Evolutionary conservation across 768 basidiomycete species (phyloP).

Genomic region (Suillus decipiens): DNA sequence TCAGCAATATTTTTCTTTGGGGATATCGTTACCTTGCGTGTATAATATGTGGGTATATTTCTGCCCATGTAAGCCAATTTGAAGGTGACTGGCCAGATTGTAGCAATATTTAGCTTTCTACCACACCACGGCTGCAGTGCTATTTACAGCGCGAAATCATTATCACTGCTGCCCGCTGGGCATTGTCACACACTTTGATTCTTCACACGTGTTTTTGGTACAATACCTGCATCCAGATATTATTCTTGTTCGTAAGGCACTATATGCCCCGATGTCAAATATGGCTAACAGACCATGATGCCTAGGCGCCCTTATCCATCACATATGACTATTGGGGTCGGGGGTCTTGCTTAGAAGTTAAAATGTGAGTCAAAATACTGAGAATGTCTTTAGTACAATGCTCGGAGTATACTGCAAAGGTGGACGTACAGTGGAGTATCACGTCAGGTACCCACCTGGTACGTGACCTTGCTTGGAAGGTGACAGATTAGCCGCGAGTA

Average conservation of each 20-base stretch:
- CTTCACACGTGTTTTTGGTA: not conserved
- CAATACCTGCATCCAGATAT: not conserved
- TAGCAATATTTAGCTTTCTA: not conserved
- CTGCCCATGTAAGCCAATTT: not conserved
- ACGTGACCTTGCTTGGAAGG: not conserved
- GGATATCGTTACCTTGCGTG: not conserved
- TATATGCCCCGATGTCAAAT: not conserved
- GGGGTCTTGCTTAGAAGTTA: not conserved
- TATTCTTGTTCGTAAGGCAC: not conserved
- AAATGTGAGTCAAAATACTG: not conserved
- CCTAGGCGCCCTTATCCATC: not conserved
- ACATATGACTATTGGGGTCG: not conserved
- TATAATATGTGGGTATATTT: not conserved
- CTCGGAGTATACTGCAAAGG: not conserved
- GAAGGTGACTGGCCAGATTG: not conserved
- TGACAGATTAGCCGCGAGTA: not conserved
- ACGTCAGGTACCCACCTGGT: not conserved
- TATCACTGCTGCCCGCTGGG: not conserved
- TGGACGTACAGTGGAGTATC: not conserved
- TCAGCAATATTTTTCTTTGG: not conserved
- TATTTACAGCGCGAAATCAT: not conserved
- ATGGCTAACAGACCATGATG: not conserved
- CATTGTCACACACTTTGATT: not conserved
- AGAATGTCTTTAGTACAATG: not conserved
- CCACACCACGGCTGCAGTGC: not conserved